Conservation (phyloP, 345 rosid species). For the Pugionium dolabratum region DNA sequence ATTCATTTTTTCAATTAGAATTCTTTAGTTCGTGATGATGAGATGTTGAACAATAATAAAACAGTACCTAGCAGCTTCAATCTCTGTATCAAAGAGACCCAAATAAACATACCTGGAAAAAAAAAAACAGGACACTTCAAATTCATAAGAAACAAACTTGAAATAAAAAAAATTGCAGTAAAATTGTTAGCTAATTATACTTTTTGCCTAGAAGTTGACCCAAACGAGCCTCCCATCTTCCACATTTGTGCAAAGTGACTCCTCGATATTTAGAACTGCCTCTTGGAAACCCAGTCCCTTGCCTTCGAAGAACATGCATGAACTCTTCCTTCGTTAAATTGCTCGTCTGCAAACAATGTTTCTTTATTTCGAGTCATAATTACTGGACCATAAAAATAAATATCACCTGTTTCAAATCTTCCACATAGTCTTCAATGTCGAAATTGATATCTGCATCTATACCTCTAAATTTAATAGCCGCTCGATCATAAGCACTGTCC, state of each 20-base stretch:
- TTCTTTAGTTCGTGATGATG: slow-evolving; percentile 1
- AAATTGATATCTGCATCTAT: slow-evolving; percentile 94
- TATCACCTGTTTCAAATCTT: slow-evolving; percentile 84
- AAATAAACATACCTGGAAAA: slow-evolving; percentile 73
- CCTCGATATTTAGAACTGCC: slow-evolving; percentile 98
- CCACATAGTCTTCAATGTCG: slow-evolving; percentile 75
- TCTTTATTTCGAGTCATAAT: background rate
- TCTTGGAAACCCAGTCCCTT: slow-evolving; percentile 92
- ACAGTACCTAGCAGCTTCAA: slow-evolving; percentile 88
- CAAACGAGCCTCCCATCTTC: slow-evolving; percentile 97
- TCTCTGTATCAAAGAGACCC: slow-evolving; percentile 38
- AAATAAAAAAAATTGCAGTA: background rate
- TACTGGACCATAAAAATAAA: background rate
- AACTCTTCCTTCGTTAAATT: slow-evolving; percentile 90
- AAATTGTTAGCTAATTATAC: slow-evolving; percentile 38
- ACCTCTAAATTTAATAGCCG: slow-evolving; percentile 95
- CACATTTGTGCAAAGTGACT: slow-evolving; percentile 97
- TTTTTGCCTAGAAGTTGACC: slow-evolving; percentile 94
- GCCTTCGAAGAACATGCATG: slow-evolving; percentile 92
- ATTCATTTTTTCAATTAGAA: background rate
- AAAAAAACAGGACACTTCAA: background rate
- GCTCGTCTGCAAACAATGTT: slow-evolving; percentile 57
- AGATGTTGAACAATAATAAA: slow-evolving; percentile 4
- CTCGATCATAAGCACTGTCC: slow-evolving; percentile 92
- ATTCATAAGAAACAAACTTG: background rate